Evolutionary conservation across 2,329 filamentous ascomycete species (phyloP).

Genomic region (Phaeosphaeria sp.): DNA sequence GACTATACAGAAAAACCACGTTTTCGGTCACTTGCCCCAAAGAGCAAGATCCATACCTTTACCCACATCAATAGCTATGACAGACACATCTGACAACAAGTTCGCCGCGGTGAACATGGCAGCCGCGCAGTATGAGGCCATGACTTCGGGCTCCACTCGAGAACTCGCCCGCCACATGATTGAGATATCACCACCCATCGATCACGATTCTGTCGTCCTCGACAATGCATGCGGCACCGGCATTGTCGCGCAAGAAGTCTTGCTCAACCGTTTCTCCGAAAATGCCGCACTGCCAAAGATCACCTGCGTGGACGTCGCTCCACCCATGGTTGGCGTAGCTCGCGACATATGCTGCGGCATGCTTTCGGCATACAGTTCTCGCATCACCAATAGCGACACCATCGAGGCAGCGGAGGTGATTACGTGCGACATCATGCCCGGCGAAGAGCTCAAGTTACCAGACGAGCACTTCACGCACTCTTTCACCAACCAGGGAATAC

Average conservation of each 20-base stretch:
- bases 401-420: neutral
- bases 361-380: neutral
- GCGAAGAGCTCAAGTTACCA: slow-evolving; percentile 20
- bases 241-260: slow-evolving; percentile 25
- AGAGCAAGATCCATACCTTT: neutral
- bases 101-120: neutral
- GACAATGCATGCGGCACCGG: slow-evolving; percentile 39
- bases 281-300: slow-evolving; percentile 4
- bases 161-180: slow-evolving; percentile 21
- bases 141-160: slow-evolving; percentile 22
- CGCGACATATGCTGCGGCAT: slow-evolving; percentile 1
- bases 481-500: slow-evolving; percentile 50
- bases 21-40: neutral
- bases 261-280: slow-evolving; percentile 6
- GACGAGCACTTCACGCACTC: slow-evolving; percentile 46
- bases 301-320: slow-evolving; percentile 12
- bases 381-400: neutral
- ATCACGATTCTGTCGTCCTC: slow-evolving; percentile 18
- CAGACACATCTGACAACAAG: neutral
- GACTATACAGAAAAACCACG: no score
- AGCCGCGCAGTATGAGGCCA: slow-evolving; percentile 16
- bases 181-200: slow-evolving; percentile 16
- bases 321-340: slow-evolving; percentile 16
- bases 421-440: slow-evolving; percentile 1
- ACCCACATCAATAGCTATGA: neutral